Conservation (phyloP, 202 grass and related monocot genomes). For the Brachypodium distachyon region DNA sequence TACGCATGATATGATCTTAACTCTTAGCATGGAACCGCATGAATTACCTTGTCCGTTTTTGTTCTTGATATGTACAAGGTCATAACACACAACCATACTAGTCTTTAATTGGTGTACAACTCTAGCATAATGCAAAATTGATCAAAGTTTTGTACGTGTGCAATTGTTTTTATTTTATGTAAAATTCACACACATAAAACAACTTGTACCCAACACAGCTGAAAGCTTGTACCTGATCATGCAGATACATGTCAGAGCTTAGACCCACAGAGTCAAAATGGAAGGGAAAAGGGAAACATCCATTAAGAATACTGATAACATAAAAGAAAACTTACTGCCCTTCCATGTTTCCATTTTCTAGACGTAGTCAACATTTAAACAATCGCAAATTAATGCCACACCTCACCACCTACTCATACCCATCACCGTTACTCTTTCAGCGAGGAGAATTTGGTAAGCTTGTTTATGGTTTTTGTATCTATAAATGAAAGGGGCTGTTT, state of each 20-base stretch:
- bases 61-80: not conserved
- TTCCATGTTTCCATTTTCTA: not conserved
- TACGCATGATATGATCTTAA: not conserved
- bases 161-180: not conserved
- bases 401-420: not conserved
- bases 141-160: not conserved
- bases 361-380: not conserved
- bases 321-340: not conserved
- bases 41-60: not conserved
- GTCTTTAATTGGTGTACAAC: not conserved
- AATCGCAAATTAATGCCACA: not conserved
- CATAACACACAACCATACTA: not conserved
- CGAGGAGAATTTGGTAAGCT: not conserved
- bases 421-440: not conserved
- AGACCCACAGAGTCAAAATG: not conserved
- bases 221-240: not conserved
- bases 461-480: not conserved
- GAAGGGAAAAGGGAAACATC: not conserved
- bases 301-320: not conserved
- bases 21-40: not conserved
- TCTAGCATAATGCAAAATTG: not conserved
- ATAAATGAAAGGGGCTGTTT: not conserved
- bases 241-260: not conserved
- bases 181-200: not conserved
- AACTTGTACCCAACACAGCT: not conserved